Conservation (phyloP, 805 yeast genomes). For the Diddensiella transvaalensis region DNA sequence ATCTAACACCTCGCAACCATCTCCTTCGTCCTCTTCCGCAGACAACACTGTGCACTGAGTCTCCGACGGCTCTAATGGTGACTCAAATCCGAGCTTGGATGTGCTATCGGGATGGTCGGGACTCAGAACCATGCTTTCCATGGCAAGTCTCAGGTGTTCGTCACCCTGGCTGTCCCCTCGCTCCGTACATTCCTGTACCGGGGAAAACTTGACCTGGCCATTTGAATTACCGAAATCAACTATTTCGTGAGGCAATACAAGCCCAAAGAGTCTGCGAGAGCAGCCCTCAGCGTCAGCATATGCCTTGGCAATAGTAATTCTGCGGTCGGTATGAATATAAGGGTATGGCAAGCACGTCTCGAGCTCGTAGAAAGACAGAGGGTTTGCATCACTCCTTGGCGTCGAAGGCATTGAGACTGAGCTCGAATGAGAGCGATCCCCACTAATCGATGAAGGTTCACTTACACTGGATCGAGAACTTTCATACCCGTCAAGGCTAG, state of each 20-base stretch:
- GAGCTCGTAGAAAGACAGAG: conserved; percentile 26
- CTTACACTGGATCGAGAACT: background rate
- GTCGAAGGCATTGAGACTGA: background rate
- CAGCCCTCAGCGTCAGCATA: background rate
- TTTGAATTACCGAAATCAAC: conserved; percentile 25
- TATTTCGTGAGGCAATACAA: conserved; percentile 17
- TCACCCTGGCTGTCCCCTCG: conserved; percentile 6
- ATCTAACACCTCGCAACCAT: too few species aligned
- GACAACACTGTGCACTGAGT: too few species aligned
- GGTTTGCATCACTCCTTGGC: conserved; percentile 12
- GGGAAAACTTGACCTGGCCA: conserved; percentile 25
- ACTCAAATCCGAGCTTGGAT: too few species aligned
- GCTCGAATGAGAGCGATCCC: background rate
- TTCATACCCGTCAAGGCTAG: background rate
- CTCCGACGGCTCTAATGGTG: too few species aligned
- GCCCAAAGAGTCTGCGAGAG: background rate
- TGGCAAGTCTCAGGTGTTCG: conserved; percentile 19
- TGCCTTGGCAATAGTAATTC: conserved; percentile 14
- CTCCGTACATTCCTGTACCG: conserved; percentile 4
- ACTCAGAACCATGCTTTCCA: conserved; percentile 24
- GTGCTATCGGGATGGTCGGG: too few species aligned
- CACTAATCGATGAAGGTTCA: background rate
- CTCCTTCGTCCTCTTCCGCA: too few species aligned
- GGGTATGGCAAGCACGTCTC: conserved; percentile 29
- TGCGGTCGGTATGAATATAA: conserved; percentile 26